phyloP scores from a whole-genome alignment of 495 filamentous ascomycete genomes.

The Penicillium cataractarum region DNA sequence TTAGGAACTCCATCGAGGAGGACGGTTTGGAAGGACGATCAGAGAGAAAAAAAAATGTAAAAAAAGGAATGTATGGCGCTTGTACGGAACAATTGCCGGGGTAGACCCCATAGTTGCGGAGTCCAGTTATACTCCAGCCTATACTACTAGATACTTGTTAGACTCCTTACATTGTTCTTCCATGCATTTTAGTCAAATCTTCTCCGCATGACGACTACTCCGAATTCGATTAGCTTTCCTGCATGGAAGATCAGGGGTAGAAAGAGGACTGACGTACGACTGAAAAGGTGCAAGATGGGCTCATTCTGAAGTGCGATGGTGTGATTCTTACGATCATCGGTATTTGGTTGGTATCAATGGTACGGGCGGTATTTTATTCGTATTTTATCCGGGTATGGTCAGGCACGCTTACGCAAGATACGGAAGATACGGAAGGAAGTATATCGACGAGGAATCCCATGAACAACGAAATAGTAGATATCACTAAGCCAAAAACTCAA shows the following conservation, averaged over 20 bases:
- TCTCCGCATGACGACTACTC: slow-evolving; percentile 8
- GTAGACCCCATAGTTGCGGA: slow-evolving; percentile 1
- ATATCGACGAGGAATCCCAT: background rate
- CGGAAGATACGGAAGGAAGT: background rate
- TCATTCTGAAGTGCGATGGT: slow-evolving; percentile 46
- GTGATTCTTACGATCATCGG: slow-evolving; percentile 33
- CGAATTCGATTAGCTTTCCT: slow-evolving; percentile 20
- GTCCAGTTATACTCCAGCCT: background rate
- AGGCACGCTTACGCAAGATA: background rate
- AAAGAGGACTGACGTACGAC: slow-evolving; percentile 30
- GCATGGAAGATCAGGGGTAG: slow-evolving; percentile 36
- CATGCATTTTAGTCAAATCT: background rate
- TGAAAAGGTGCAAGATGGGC: slow-evolving; percentile 34
- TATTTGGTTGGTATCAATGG: background rate
- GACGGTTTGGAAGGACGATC: background rate
- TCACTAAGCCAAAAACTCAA: background rate
- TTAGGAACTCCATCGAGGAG: background rate
- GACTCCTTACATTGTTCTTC: too few species aligned
- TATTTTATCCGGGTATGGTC: slow-evolving; percentile 1
- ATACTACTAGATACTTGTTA: background rate
- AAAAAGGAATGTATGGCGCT: background rate
- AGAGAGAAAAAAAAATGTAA: background rate
- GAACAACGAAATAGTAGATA: background rate
- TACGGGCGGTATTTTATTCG: slow-evolving; percentile 1
- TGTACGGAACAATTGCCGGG: slow-evolving; percentile 8